These are phyloP conservation scores for Chloranthus sessilifolius DNA, from an alignment of 164 flowering plant genomes.

Conservation along the genomic window DNA sequence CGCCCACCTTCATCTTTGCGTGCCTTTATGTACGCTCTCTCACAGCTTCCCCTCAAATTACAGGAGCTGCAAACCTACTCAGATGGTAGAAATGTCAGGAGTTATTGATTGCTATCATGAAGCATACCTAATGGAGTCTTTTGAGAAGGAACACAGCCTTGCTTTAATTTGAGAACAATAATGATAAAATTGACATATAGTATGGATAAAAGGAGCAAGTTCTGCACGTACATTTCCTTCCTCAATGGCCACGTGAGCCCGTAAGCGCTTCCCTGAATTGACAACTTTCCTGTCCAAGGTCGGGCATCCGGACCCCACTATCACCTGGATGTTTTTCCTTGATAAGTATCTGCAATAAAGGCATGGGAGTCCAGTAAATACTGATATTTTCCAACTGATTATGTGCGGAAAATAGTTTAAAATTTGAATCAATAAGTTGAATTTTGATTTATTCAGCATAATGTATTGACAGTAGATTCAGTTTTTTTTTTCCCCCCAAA, in stretches of 20 bases:
- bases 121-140: too few relatives aligned
- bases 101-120: too few relatives aligned
- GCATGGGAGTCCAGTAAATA: neutral
- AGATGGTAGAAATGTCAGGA: constrained; percentile 9
- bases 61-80: constrained; percentile 82
- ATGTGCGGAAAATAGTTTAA: too few relatives aligned
- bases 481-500: too few relatives aligned
- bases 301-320: constrained; percentile 76
- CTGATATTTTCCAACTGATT: too few relatives aligned
- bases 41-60: constrained; percentile 74
- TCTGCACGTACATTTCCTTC: constrained; percentile 66
- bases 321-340: constrained; percentile 49
- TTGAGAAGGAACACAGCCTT: constrained; percentile 1
- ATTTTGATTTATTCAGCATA: too few relatives aligned
- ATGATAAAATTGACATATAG: too few relatives aligned
- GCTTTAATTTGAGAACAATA: too few relatives aligned
- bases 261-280: constrained; percentile 85
- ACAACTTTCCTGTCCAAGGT: constrained; percentile 82
- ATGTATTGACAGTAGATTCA: too few relatives aligned
- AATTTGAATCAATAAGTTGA: too few relatives aligned
- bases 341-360: constrained; percentile 51
- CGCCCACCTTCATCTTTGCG: constrained; percentile 61
- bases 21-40: constrained; percentile 75
- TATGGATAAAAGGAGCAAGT: too few relatives aligned
- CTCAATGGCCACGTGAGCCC: constrained; percentile 65